Percentiles rank a stretch among this genome's conserved stretches.
Conservation (phyloP, 345 rosid species). For the Citrus maxima region DNA sequence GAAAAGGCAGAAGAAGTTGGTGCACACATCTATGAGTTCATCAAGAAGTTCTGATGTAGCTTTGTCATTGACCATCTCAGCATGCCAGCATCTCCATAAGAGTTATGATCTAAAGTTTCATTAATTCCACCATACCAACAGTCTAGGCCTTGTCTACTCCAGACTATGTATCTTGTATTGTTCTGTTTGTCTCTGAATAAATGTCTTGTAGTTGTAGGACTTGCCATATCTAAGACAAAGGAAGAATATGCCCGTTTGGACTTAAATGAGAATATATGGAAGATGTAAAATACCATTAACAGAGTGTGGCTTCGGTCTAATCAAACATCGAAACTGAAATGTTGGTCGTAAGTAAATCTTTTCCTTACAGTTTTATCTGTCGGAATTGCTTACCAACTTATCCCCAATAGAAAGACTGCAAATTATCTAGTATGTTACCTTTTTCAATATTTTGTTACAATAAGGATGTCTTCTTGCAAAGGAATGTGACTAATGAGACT, state of each 20-base stretch:
- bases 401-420: no score
- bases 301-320: not conserved
- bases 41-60: slow-evolving; percentile 49
- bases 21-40: slow-evolving; percentile 58
- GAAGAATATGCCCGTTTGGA: not conserved
- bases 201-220: not conserved
- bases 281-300: not conserved
- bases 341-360: not conserved
- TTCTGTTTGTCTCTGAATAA: not conserved
- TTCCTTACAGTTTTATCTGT: not conserved
- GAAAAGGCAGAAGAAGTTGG: slow-evolving; percentile 68
- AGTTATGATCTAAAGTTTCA: not conserved
- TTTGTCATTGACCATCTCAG: not conserved
- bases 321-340: not conserved
- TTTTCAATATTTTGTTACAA: no score
- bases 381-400: no score
- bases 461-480: no score
- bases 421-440: no score
- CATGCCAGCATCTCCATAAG: not conserved
- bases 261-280: not conserved
- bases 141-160: not conserved
- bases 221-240: no score
- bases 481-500: no score
- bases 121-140: not conserved
- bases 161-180: not conserved